Percentiles rank a stretch among this genome's conserved stretches.
phyloP scores from a whole-genome alignment of 176 grass and related monocot genomes.

The Pontederia paniculata region DNA sequence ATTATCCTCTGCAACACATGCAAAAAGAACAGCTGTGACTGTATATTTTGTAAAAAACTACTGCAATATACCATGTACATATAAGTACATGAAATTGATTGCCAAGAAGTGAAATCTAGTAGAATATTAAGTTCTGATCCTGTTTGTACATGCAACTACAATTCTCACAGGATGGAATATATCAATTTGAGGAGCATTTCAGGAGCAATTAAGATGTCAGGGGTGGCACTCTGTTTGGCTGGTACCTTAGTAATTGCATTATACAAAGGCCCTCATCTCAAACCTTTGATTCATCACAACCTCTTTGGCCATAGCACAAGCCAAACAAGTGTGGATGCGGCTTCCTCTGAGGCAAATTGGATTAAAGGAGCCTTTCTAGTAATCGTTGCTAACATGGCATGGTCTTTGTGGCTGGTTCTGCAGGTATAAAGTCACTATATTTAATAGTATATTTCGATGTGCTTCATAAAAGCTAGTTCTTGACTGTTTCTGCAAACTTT shows the following conservation, averaged over 20 bases:
- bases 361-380: slow-evolving; percentile 50
- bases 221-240: slow-evolving; percentile 33
- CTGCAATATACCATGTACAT: too few species aligned
- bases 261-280: slow-evolving; percentile 49
- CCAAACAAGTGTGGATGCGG: background rate
- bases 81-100: too few species aligned
- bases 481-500: slow-evolving; percentile 2
- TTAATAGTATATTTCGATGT: background rate
- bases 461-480: background rate
- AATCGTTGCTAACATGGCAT: slow-evolving; percentile 29
- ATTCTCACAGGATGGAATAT: slow-evolving; percentile 35
- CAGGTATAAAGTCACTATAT: slow-evolving; percentile 15
- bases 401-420: slow-evolving; percentile 62
- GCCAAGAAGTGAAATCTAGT: background rate
- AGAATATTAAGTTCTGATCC: background rate
- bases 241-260: slow-evolving; percentile 52
- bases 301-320: slow-evolving; percentile 11
- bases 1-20: too few species aligned
- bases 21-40: too few species aligned
- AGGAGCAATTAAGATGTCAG: slow-evolving; percentile 33
- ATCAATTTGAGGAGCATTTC: slow-evolving; percentile 24
- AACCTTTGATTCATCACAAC: slow-evolving; percentile 31
- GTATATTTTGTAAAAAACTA: too few species aligned
- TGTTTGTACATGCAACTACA: background rate
- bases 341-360: slow-evolving; percentile 30